Percentiles rank a stretch among this genome's conserved stretches.
Evolutionary conservation across 257 asterid species (phyloP).

Genomic region (Solanum gracilifrons): DNA sequence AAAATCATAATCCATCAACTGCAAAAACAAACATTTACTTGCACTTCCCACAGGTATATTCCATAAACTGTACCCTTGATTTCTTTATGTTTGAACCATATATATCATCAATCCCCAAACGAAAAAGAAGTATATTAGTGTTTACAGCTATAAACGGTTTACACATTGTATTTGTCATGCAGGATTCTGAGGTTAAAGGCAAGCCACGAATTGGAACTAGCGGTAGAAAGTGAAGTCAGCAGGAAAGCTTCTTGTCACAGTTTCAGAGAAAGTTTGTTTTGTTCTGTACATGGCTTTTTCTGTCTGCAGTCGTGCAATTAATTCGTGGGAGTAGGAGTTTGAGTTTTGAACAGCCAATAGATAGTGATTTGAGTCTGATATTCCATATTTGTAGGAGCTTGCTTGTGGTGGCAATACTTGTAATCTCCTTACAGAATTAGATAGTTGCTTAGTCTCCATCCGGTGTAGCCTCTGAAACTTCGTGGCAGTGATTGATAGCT

Average conservation of each 20-base stretch:
- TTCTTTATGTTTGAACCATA: not conserved
- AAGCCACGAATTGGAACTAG: conserved; percentile 58
- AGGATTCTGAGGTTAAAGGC: conserved; percentile 87
- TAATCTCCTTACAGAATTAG: not conserved
- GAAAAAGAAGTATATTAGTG: not conserved
- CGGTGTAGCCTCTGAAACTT: not conserved
- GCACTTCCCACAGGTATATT: conserved; percentile 69
- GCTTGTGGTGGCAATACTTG: not conserved
- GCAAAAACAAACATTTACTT: conserved; percentile 63
- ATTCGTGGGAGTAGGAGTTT: not conserved
- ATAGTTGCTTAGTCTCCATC: not conserved
- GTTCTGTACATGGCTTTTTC: not conserved
- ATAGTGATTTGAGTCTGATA: not conserved
- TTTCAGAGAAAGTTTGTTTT: not conserved
- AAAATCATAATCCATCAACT: conserved; percentile 83
- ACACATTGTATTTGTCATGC: conserved; percentile 3
- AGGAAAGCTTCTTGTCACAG: not conserved
- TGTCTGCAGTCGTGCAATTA: not conserved
- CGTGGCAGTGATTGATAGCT: not conserved
- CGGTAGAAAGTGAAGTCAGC: conserved; percentile 48
- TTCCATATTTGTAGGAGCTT: not conserved
- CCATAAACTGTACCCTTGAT: not conserved
- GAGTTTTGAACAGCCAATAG: not conserved
- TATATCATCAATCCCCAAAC: not conserved
- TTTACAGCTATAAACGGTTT: not conserved